Evolutionary conservation across 805 yeast genomes (phyloP).

Genomic region (Candida xiaguanensis): DNA sequence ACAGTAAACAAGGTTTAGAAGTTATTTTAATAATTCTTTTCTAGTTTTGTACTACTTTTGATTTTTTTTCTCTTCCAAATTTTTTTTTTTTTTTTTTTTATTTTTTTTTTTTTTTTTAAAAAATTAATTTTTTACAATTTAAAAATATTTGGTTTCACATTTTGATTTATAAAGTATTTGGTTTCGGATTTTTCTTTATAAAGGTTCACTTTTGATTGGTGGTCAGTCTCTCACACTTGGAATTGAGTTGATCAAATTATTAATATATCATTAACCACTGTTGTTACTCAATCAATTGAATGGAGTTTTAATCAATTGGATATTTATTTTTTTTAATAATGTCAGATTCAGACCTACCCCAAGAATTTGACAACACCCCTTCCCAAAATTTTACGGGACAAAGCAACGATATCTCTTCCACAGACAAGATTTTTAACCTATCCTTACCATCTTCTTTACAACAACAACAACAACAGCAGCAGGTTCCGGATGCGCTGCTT

Average conservation of each 20-base stretch:
- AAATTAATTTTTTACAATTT: neutral
- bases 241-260: neutral
- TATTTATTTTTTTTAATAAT: too few relatives aligned
- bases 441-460: neutral
- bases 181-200: neutral
- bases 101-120: too few relatives aligned
- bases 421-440: too few relatives aligned
- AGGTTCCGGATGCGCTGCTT: neutral
- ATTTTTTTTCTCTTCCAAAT: too few relatives aligned
- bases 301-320: too few relatives aligned
- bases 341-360: slow-evolving; percentile 1
- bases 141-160: neutral
- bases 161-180: neutral
- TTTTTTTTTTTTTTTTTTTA: too few relatives aligned
- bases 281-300: neutral
- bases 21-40: too few relatives aligned
- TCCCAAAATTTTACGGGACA: neutral
- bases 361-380: neutral
- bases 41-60: too few relatives aligned
- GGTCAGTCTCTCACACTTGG: too few relatives aligned
- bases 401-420: neutral
- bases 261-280: too few relatives aligned
- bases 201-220: neutral
- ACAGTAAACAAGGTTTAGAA: too few relatives aligned
- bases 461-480: slow-evolving; percentile 2